These are phyloP conservation scores for Suhomyces anneliseae DNA, from an alignment of 1,139 yeast species.

Conservation along the genomic window DNA sequence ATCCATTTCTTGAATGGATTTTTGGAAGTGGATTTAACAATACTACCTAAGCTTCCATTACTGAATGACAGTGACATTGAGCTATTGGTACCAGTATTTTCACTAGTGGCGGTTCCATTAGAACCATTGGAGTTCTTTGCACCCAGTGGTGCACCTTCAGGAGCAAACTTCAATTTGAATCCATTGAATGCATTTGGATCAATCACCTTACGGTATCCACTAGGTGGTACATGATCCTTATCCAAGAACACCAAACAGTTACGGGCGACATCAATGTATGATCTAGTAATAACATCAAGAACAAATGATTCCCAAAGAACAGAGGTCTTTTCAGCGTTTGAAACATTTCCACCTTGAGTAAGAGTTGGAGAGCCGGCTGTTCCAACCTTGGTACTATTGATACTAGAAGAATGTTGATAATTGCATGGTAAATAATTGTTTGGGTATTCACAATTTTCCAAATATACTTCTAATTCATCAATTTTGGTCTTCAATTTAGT, in stretches of 20 bases:
- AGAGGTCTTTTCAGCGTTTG: conserved; percentile 6
- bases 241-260: conserved; percentile 33
- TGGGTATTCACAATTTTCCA: conserved; percentile 45
- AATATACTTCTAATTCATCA: conserved; percentile 31
- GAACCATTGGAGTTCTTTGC: conserved; percentile 1
- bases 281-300: conserved; percentile 30
- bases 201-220: conserved; percentile 15
- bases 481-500: conserved; percentile 38
- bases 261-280: conserved; percentile 35
- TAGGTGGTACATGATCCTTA: conserved; percentile 15
- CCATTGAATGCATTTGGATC: conserved; percentile 30
- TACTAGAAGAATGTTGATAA: conserved; percentile 7
- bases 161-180: conserved; percentile 36
- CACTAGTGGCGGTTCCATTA: not conserved
- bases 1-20: conserved; percentile 44
- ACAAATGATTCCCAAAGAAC: conserved; percentile 18
- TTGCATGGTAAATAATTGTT: conserved; percentile 22
- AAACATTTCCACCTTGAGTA: not conserved
- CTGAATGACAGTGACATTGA: conserved; percentile 27
- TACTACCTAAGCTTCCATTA: conserved; percentile 25
- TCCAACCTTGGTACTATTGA: conserved; percentile 6
- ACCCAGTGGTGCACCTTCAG: conserved; percentile 9
- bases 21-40: conserved; percentile 22
- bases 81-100: conserved; percentile 3
- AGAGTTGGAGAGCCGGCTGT: conserved; percentile 4